Conservation (phyloP, 2,329 filamentous ascomycete species). For the Colletotrichum truncatum region DNA sequence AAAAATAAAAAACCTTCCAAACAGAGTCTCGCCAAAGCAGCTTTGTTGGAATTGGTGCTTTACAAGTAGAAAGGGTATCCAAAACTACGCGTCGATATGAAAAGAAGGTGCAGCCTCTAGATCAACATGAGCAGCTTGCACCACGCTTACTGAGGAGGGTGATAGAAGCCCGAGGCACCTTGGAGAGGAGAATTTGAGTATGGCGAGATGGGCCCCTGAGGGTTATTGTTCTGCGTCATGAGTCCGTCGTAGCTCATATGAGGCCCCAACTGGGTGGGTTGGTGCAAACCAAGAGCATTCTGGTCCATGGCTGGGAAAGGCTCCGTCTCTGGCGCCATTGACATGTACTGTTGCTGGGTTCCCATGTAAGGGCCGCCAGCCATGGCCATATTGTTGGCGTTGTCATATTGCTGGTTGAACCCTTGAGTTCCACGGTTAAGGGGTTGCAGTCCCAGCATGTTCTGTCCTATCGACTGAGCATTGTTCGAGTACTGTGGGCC, state of each 20-base stretch:
- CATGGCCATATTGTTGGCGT: slow-evolving; percentile 39
- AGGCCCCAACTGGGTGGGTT: slow-evolving; percentile 25
- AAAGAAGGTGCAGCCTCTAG: not conserved
- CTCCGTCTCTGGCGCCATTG: slow-evolving; percentile 42
- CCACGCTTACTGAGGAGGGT: slow-evolving; percentile 27
- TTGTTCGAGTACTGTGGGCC: slow-evolving; percentile 4
- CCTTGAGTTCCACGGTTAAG: slow-evolving; percentile 19
- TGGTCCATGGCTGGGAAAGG: slow-evolving; percentile 44
- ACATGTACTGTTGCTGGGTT: slow-evolving; percentile 40
- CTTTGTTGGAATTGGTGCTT: not conserved
- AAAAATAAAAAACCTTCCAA: not conserved
- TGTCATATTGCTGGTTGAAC: slow-evolving; percentile 37
- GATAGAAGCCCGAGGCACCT: slow-evolving; percentile 47
- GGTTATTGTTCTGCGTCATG: slow-evolving; percentile 42
- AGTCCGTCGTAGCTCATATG: slow-evolving; percentile 44
- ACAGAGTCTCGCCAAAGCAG: not conserved
- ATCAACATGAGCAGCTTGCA: not conserved
- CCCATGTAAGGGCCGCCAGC: slow-evolving; percentile 38
- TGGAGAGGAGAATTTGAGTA: slow-evolving; percentile 52
- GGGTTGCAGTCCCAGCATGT: slow-evolving; percentile 11
- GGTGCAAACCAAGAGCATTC: slow-evolving; percentile 49
- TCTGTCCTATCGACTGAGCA: slow-evolving; percentile 3
- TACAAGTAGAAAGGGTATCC: slow-evolving; percentile 23
- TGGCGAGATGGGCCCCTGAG: slow-evolving; percentile 52
- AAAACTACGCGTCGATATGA: slow-evolving; percentile 4